Base-by-base conservation (phyloP, 2,329 filamentous ascomycete species). In the Chaetomium globosum region DNA sequence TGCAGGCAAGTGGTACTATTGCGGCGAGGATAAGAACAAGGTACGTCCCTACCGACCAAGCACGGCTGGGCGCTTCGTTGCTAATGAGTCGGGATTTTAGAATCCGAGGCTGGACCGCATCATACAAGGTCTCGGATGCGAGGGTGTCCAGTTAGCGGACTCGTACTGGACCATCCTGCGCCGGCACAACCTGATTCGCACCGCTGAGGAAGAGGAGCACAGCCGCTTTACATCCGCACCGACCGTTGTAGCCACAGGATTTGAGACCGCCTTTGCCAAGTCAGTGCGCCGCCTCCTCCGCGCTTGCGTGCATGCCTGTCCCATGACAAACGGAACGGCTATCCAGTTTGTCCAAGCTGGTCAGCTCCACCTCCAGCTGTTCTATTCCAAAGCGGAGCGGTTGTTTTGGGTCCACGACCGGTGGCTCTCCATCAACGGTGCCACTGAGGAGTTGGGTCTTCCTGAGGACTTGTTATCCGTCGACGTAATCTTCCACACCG, bases 101-200 rank as follows among this genome's bases (percentile, higher is more conserved):
- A 64, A 64, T 36, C 46, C 48, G 3, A 48, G 57, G 13, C 57
- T 60, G 21, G 57, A 56, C 16, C 49, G 49, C 2, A 61, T 70
- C 13, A 65, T 73, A 16, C 46, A 67, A 26, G 69, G 68, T 7
- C 65, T 74, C 26, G 67, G 62, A 10, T 63, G 56, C 59, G 61
- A 68, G 30, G 68, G 70, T 46, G 55, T 66, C 13, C 57, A 67
- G 59, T 53, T 73, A 12, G 63, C 65, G 1, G 57, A 66, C 4
- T 21, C 54, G 2, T 73, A 73, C 65, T 74, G 72, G 71, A 13
- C 9, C 10, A 67, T 74, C 53, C 54, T 73, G 6, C 26, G 48
- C 3, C 7, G 56, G 36, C 33, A 66, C 60, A 36, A 36, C 4
- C 52, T 70, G 5, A 36, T 73, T 21, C 66, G 59, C 46, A 73